Evolutionary conservation across 176 grass and related monocot species (phyloP).

Genomic region (Otatea glauca): DNA sequence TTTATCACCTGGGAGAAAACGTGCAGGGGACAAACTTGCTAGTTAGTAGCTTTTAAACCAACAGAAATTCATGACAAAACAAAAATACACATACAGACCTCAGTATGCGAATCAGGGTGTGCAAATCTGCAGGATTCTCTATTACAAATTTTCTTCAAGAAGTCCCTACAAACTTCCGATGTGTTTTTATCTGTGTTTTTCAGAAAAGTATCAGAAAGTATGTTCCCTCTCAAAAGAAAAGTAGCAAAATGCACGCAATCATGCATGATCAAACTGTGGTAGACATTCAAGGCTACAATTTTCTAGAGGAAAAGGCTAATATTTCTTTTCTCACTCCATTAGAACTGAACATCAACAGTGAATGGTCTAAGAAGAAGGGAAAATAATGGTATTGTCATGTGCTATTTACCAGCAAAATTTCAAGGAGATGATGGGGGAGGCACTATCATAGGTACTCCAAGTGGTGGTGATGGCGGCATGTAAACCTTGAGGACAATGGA

Average conservation of each 20-base stretch:
- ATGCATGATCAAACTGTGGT: background rate
- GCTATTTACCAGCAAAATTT: slow-evolving; percentile 52
- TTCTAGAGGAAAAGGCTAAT: background rate
- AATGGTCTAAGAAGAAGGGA: background rate
- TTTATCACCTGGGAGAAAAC: slow-evolving; percentile 45
- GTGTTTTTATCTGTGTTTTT: slow-evolving; percentile 44
- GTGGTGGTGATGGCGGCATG: slow-evolving; percentile 49
- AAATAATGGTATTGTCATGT: background rate
- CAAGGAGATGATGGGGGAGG: slow-evolving; percentile 46
- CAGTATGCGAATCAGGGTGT: slow-evolving; percentile 50
- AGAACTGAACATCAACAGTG: slow-evolving; percentile 22
- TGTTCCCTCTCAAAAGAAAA: slow-evolving; percentile 14
- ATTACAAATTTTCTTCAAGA: slow-evolving; percentile 71
- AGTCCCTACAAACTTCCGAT: slow-evolving; percentile 63
- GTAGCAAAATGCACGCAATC: slow-evolving; percentile 7
- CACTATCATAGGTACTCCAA: slow-evolving; percentile 57
- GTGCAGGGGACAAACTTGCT: slow-evolving; percentile 6
- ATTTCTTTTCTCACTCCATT: background rate
- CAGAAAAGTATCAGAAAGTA: background rate
- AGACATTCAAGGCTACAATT: slow-evolving; percentile 7
- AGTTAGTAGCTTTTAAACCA: slow-evolving; percentile 26
- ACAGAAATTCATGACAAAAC: background rate
- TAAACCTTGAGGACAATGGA: slow-evolving; percentile 52
- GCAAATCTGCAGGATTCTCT: slow-evolving; percentile 68
- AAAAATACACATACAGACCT: slow-evolving; percentile 41